Base-by-base conservation (phyloP, 257 asterid genomes). In the Ajuga chamaepitys region DNA sequence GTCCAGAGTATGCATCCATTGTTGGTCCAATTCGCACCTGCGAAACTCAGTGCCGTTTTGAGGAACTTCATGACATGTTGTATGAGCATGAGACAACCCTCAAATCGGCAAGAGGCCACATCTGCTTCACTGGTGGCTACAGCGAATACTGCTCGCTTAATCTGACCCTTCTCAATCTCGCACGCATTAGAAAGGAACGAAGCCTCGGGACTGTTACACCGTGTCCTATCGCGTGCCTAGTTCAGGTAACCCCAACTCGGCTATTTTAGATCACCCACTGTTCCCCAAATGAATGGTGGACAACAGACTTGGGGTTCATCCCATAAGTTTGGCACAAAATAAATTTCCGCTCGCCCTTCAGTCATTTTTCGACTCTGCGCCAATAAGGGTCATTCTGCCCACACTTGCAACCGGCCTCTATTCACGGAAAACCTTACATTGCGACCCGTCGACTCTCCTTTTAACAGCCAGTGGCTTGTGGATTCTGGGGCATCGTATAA, bases 181-280 rank as follows among this genome's bases (percentile, higher is more conserved):
- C n/a, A n/a, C n/a, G n/a, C n/a, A n/a, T n/a, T n/a, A n/a, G n/a
- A n/a, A n/a, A n/a, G n/a, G n/a, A n/a, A n/a, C n/a, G n/a, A n/a
- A n/a, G 1, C 4, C n/a, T 0, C 1, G 2, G 0, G 0, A 4
- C 0, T 4, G 1, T 6, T 42, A 0, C 2, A 0, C 5, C 18
- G 0, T 1, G 12, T 42, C 18, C 5, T 0, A 11, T n/a, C 20
- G 7, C 2, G 20, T 1, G 3, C 20, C 13, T 2, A 17, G 1
- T 1, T 20, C 2, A 1, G 4, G 4, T 13, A n/a, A 7, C 1
- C 4, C 7, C n/a, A 3, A 0, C n/a, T n/a, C n/a, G n/a, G n/a
- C n/a, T n/a, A n/a, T n/a, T n/a, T n/a, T n/a, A n/a, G n/a, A n/a
- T n/a, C n/a, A n/a, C n/a, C n/a, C n/a, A n/a, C n/a, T n/a, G n/a